Conservation (phyloP, 2,329 filamentous ascomycete genomes). For the Paracoccidioides brasiliensis region DNA sequence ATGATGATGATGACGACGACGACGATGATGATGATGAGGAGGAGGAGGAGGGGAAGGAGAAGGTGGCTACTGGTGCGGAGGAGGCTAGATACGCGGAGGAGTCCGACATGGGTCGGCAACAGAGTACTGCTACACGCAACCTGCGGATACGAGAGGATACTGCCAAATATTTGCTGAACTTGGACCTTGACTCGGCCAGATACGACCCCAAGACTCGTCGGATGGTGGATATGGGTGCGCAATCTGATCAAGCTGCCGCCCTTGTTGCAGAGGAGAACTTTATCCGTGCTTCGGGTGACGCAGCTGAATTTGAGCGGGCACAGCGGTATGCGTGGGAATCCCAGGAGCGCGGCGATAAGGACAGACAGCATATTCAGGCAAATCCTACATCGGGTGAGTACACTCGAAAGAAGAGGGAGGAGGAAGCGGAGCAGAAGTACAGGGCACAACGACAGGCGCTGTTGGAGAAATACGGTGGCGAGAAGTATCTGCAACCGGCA, state of each 20-base stretch:
- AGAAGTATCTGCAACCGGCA: conserved; percentile 47
- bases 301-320: conserved; percentile 79
- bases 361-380: conserved; percentile 79
- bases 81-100: conserved; percentile 73
- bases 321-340: conserved; percentile 90
- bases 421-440: conserved; percentile 58
- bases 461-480: conserved; percentile 68
- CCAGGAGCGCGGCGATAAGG: conserved; percentile 67
- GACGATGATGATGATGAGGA: conserved; percentile 49
- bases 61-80: conserved; percentile 28
- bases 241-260: conserved; percentile 63
- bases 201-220: conserved; percentile 94
- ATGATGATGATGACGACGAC: conserved; percentile 46
- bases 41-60: conserved; percentile 47
- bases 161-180: conserved; percentile 87
- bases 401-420: conserved; percentile 62
- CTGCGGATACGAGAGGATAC: conserved; percentile 90
- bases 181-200: conserved; percentile 90
- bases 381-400: conserved; percentile 91
- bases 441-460: conserved; percentile 56
- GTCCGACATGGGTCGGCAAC: conserved; percentile 89
- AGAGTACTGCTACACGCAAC: conserved; percentile 81
- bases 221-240: conserved; percentile 75
- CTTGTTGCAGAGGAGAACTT: conserved; percentile 90
- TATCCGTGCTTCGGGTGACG: conserved; percentile 76